Evolutionary conservation across 345 rosid species (phyloP).

Genomic region (Arabidopsis suecica): DNA sequence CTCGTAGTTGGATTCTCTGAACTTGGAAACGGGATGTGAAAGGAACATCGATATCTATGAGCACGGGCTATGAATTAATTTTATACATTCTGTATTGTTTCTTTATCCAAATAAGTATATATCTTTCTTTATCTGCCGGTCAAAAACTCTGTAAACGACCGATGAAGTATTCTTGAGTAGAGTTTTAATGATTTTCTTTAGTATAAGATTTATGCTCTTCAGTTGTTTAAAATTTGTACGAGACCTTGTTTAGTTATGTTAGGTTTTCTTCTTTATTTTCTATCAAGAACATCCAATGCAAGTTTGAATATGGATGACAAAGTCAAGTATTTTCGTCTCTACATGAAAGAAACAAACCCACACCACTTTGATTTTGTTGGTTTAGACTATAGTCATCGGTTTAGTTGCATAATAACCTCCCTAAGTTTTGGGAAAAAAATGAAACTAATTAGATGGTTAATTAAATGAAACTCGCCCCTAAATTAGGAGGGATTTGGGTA

Average conservation of each 20-base stretch:
- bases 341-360: not conserved
- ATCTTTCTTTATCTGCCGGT: constrained; percentile 16
- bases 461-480: not conserved
- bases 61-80: constrained; percentile 16
- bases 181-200: not conserved
- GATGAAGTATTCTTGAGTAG: not conserved
- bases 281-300: too few species aligned
- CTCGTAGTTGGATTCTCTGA: constrained; percentile 35
- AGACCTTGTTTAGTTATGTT: not conserved
- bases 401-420: not conserved
- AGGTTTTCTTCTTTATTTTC: too few species aligned
- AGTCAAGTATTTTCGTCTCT: not conserved
- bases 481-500: constrained; percentile 37
- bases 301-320: too few species aligned
- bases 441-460: not conserved
- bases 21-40: constrained; percentile 34
- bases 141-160: not conserved
- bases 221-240: not conserved
- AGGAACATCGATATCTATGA: constrained; percentile 27
- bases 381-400: not conserved
- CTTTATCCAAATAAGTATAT: not conserved
- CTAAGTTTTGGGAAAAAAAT: not conserved
- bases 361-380: not conserved
- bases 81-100: constrained; percentile 4
- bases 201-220: not conserved